A percentile compares a stretch with the other conserved stretches of the same genome.
phyloP scores from a whole-genome alignment of 2,329 filamentous ascomycete genomes.

The Trichoderma koningiopsis region DNA sequence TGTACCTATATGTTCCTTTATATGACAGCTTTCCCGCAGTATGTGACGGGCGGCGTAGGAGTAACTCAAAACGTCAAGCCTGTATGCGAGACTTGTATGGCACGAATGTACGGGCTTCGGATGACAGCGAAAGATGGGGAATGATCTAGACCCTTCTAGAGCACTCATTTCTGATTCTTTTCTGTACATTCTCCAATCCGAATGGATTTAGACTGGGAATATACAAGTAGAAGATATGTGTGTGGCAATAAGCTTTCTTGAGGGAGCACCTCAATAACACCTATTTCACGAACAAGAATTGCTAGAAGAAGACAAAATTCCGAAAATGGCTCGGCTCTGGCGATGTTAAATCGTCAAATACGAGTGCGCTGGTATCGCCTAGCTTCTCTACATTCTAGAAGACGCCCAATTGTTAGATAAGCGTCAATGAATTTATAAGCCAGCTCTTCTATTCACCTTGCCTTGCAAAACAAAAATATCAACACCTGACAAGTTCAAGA shows the following conservation, averaged over 20 bases:
- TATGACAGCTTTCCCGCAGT: background rate
- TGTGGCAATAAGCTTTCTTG: background rate
- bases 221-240: background rate
- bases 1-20: background rate
- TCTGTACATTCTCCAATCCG: background rate
- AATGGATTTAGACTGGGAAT: background rate
- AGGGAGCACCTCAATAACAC: background rate
- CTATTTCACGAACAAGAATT: background rate
- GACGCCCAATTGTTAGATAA: background rate
- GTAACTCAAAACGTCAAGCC: background rate
- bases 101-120: background rate
- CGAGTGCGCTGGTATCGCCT: background rate
- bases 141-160: background rate
- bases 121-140: background rate
- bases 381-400: background rate
- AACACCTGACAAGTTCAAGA: background rate
- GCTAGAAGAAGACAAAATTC: background rate
- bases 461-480: background rate
- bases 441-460: background rate
- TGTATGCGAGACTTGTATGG: background rate
- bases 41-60: background rate
- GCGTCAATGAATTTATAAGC: background rate
- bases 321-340: background rate
- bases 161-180: background rate
- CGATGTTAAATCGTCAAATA: background rate